Evolutionary conservation across 345 rosid species (phyloP).

Genomic region (Boechera divaricarpa): DNA sequence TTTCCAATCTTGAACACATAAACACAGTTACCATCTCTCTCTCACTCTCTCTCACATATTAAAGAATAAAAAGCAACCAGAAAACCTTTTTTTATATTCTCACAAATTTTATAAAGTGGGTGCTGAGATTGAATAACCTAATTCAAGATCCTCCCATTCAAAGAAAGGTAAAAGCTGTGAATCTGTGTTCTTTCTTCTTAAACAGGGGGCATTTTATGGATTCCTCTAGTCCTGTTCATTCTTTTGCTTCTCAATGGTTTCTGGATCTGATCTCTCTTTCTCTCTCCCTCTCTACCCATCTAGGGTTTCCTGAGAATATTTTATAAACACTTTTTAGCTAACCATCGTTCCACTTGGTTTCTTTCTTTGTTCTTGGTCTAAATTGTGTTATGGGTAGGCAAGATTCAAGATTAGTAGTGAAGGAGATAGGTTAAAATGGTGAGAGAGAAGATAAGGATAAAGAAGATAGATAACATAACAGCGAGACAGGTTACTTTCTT

Average conservation of each 20-base stretch:
- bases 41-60: constrained; percentile 16
- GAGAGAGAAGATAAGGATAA: constrained; percentile 67
- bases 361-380: not conserved
- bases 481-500: constrained; percentile 77
- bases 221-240: constrained; percentile 20
- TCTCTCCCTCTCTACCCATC: constrained; percentile 24
- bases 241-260: constrained; percentile 13
- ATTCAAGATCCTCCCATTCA: constrained; percentile 32
- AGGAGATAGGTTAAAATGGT: constrained; percentile 50
- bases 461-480: constrained; percentile 65
- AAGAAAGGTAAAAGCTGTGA: constrained; percentile 35
- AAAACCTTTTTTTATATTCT: constrained; percentile 5
- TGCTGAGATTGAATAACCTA: constrained; percentile 31
- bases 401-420: constrained; percentile 25
- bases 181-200: constrained; percentile 27
- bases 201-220: not conserved
- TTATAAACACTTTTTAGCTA: constrained; percentile 20
- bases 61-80: constrained; percentile 11
- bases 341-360: constrained; percentile 9
- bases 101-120: constrained; percentile 19
- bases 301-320: constrained; percentile 42
- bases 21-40: constrained; percentile 21
- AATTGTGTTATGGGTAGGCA: constrained; percentile 25
- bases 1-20: constrained; percentile 45
- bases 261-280: constrained; percentile 38